These are phyloP conservation scores for Suillus spraguei DNA, from an alignment of 768 basidiomycete species.

Conservation along the genomic window DNA sequence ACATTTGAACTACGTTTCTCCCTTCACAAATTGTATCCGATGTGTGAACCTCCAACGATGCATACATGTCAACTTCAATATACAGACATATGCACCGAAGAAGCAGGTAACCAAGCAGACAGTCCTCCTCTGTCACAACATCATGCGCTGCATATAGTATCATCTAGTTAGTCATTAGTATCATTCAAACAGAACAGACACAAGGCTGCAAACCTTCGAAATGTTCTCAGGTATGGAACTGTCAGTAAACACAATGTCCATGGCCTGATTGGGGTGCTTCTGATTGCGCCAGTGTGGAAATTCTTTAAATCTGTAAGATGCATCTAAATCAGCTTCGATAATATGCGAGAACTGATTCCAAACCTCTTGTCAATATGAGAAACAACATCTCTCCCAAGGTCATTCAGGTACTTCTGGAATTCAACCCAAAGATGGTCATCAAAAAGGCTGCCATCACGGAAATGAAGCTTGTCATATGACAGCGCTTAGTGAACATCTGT, in stretches of 20 bases:
- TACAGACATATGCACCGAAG: conserved; percentile 33
- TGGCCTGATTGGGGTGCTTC: no score
- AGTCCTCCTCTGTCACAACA: conserved; percentile 6
- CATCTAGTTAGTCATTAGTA: no score
- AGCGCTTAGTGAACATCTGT: no score
- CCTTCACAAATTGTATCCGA: conserved; percentile 27
- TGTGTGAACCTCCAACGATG: conserved; percentile 35
- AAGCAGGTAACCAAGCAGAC: conserved; percentile 26
- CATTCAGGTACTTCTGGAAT: neutral
- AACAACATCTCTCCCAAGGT: neutral
- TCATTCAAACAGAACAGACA: no score
- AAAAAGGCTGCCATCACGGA: neutral
- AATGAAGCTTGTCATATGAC: neutral
- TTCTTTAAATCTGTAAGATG: neutral
- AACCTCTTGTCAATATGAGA: conserved; percentile 1
- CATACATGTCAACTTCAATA: conserved; percentile 33
- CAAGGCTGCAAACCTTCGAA: no score
- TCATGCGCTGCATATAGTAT: no score
- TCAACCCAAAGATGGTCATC: conserved; percentile 1
- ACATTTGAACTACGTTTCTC: conserved; percentile 19
- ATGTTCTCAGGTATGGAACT: no score
- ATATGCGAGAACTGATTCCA: neutral
- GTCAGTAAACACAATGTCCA: no score
- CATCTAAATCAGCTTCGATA: neutral
- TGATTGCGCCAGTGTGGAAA: no score